Percentiles rank a stretch among this genome's conserved stretches.
Conservation (phyloP, 75 land plant genomes). For the Pinus taeda region DNA sequence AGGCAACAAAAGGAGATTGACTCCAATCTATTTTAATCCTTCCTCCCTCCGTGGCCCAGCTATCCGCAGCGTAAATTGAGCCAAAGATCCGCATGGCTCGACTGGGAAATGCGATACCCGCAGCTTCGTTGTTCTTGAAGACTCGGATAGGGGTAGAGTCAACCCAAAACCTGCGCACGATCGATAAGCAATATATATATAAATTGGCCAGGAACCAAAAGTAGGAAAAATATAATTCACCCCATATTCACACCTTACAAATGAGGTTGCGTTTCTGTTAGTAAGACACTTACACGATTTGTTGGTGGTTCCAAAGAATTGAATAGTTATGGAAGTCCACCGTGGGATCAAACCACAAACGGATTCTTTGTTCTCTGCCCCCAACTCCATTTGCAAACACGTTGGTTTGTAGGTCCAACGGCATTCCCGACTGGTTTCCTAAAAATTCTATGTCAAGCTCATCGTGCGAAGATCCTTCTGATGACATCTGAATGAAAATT, state of each 20-base stretch:
- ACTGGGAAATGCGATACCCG: constrained; percentile 30
- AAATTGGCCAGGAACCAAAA: too few species aligned
- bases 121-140: constrained; percentile 51
- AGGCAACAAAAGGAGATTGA: constrained; percentile 50
- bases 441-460: constrained; percentile 33
- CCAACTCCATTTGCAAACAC: constrained; percentile 26
- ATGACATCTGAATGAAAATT: too few species aligned
- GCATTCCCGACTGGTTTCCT: constrained; percentile 19
- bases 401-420: constrained; percentile 20
- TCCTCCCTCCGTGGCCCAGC: constrained; percentile 74
- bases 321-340: constrained; percentile 24
- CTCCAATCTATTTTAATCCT: constrained; percentile 43
- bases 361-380: constrained; percentile 29
- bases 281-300: constrained; percentile 12
- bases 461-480: constrained; percentile 7
- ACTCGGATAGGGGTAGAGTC: constrained; percentile 78
- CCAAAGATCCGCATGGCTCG: constrained; percentile 36
- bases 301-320: constrained; percentile 25
- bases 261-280: neutral
- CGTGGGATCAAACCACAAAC: constrained; percentile 41
- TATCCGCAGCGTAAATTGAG: constrained; percentile 59
- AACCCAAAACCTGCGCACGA: constrained; percentile 50
- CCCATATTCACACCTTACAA: too few species aligned
- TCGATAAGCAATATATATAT: neutral
- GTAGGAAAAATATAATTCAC: too few species aligned